These are phyloP conservation scores for Talaromyces trachyspermus DNA, from an alignment of 495 filamentous ascomycete genomes.

Conservation along the genomic window DNA sequence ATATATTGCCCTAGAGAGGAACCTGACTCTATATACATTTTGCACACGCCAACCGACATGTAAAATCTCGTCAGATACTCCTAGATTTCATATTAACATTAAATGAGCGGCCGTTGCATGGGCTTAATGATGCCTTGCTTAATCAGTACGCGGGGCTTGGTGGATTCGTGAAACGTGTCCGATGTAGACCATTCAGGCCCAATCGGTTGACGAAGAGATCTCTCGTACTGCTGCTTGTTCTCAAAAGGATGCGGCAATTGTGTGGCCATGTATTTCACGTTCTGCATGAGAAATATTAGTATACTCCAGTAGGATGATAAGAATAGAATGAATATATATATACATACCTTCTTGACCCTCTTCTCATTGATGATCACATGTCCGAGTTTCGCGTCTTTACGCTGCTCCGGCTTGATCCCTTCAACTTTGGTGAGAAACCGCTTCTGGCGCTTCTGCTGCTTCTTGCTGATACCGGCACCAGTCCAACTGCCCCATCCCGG, in stretches of 20 bases:
- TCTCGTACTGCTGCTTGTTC: slow-evolving; percentile 80
- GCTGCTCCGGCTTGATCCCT: slow-evolving; percentile 67
- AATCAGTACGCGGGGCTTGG: slow-evolving; percentile 85
- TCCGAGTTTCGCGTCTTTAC: slow-evolving; percentile 74
- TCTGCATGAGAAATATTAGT: slow-evolving; percentile 40
- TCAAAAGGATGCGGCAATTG: slow-evolving; percentile 82
- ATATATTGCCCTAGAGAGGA: too few relatives aligned
- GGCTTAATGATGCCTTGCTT: slow-evolving; percentile 90
- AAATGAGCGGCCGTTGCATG: slow-evolving; percentile 70
- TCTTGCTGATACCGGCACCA: slow-evolving; percentile 68
- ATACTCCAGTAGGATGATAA: background rate
- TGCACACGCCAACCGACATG: too few relatives aligned
- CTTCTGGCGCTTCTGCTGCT: slow-evolving; percentile 52
- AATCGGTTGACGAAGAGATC: slow-evolving; percentile 75
- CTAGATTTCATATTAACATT: too few relatives aligned
- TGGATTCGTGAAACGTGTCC: slow-evolving; percentile 79
- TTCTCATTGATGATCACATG: slow-evolving; percentile 93
- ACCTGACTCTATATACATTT: too few relatives aligned
- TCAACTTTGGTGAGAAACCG: slow-evolving; percentile 60
- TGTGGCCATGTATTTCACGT: slow-evolving; percentile 77
- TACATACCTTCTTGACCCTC: slow-evolving; percentile 71
- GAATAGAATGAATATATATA: background rate
- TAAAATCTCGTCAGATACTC: too few relatives aligned
- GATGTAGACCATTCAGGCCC: slow-evolving; percentile 95
- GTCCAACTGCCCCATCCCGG: slow-evolving; percentile 92